A percentile compares a stretch with the other conserved stretches of the same genome.
Conservation (phyloP, 2,329 filamentous ascomycete species). For the Ophiocordyceps polyrhachis-furcata region DNA sequence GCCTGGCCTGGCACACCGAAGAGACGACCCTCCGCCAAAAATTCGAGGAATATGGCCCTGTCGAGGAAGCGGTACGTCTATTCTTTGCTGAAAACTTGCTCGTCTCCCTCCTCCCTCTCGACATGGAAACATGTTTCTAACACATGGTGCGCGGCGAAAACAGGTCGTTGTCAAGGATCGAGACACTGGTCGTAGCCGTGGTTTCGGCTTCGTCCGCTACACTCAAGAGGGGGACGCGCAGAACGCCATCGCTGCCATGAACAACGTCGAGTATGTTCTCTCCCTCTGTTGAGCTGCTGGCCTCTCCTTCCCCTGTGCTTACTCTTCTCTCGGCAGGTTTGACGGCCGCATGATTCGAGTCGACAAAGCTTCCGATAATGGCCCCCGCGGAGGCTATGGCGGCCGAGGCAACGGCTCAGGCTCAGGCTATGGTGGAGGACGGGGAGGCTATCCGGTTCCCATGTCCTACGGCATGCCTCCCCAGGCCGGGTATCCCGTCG, state of each 20-base stretch:
- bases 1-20: constrained; percentile 97
- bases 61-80: constrained; percentile 83
- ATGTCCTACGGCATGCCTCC: constrained; percentile 17
- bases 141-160: neutral
- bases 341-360: constrained; percentile 89
- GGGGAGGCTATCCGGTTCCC: constrained; percentile 25
- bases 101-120: neutral
- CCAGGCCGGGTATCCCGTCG: constrained; percentile 17
- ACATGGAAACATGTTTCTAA: constrained; percentile 6
- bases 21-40: constrained; percentile 72
- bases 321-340: constrained; percentile 43
- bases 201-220: constrained; percentile 94
- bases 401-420: constrained; percentile 18
- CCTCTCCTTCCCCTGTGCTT: neutral
- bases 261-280: constrained; percentile 65
- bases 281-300: constrained; percentile 3
- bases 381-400: constrained; percentile 27
- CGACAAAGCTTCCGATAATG: constrained; percentile 80
- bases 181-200: constrained; percentile 88
- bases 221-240: constrained; percentile 57
- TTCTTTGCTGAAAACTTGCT: neutral
- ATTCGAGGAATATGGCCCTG: constrained; percentile 77
- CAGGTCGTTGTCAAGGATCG: constrained; percentile 96
- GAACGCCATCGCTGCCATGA: constrained; percentile 60
- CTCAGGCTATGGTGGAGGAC: constrained; percentile 22